phyloP scores from a whole-genome alignment of 1,284 basidiomycete species.

The Cutaneotrichosporon daszewskae region DNA sequence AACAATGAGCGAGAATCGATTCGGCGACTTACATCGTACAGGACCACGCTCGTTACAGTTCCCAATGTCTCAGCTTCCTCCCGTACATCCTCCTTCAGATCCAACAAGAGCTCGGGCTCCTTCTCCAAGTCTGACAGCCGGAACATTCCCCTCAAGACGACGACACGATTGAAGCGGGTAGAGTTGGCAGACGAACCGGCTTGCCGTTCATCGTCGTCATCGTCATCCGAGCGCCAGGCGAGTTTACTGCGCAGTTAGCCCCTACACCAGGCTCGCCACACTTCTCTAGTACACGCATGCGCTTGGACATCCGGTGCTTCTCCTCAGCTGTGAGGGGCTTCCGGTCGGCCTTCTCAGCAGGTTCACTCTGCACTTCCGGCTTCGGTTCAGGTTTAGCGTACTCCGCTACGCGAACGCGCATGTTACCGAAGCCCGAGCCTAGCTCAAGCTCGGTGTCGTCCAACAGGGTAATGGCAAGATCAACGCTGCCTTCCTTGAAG shows the following conservation, averaged over 20 bases:
- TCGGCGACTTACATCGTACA: slow-evolving; percentile 76
- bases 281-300: slow-evolving; percentile 87
- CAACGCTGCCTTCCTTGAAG: slow-evolving; percentile 93
- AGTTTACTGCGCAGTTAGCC: slow-evolving; percentile 32
- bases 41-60: slow-evolving; percentile 91
- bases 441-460: slow-evolving; percentile 88
- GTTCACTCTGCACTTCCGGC: slow-evolving; percentile 47
- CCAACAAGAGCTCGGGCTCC: slow-evolving; percentile 74
- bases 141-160: slow-evolving; percentile 95
- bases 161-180: slow-evolving; percentile 66
- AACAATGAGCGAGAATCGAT: slow-evolving; percentile 1
- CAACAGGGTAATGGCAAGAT: slow-evolving; percentile 74
- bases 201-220: slow-evolving; percentile 31
- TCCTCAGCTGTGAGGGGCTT: slow-evolving; percentile 63
- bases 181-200: slow-evolving; percentile 27
- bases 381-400: slow-evolving; percentile 58
- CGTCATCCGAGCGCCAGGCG: slow-evolving; percentile 41
- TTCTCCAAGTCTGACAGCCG: slow-evolving; percentile 77
- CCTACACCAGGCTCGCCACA: slow-evolving; percentile 33
- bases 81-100: slow-evolving; percentile 22
- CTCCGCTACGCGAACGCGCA: slow-evolving; percentile 78
- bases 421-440: slow-evolving; percentile 62
- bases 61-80: slow-evolving; percentile 79
- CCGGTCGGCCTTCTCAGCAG: slow-evolving; percentile 58
- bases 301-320: slow-evolving; percentile 70